These are phyloP conservation scores for Sphaceloma murrayae DNA, from an alignment of 2,329 filamentous ascomycete species.

Conservation along the genomic window DNA sequence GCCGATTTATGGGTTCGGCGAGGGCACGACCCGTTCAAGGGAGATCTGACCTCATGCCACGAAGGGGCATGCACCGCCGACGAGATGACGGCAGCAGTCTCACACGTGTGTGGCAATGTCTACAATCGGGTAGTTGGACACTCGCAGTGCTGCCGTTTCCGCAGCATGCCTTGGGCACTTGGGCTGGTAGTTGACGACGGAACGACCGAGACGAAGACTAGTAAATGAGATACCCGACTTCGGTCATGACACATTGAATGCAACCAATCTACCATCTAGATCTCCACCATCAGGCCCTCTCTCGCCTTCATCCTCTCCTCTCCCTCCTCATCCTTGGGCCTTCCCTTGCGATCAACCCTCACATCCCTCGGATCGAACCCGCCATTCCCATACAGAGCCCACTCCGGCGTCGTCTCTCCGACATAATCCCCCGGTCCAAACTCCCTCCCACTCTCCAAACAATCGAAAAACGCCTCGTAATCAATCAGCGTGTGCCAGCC, in stretches of 20 bases:
- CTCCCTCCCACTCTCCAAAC: conserved; percentile 56
- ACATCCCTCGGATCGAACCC: conserved; percentile 88
- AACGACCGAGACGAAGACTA: too few relatives aligned
- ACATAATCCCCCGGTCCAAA: conserved; percentile 90
- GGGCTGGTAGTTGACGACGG: too few relatives aligned
- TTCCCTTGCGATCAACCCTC: conserved; percentile 75
- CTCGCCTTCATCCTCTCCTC: not conserved
- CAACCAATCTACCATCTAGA: not conserved
- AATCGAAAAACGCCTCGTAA: conserved; percentile 77
- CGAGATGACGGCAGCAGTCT: too few relatives aligned
- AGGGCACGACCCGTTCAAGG: too few relatives aligned
- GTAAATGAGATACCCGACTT: not conserved
- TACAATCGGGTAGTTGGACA: too few relatives aligned
- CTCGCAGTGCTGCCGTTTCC: too few relatives aligned
- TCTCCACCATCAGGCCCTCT: conserved; percentile 3
- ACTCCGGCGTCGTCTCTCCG: conserved; percentile 73
- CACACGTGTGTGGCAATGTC: too few relatives aligned
- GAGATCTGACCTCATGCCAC: too few relatives aligned
- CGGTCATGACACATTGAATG: not conserved
- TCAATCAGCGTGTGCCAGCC: conserved; percentile 90
- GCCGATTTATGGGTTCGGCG: not conserved
- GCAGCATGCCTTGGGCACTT: too few relatives aligned
- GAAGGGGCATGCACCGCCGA: too few relatives aligned
- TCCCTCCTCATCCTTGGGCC: conserved; percentile 8
- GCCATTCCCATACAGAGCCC: conserved; percentile 89